Evolutionary conservation across 2,329 filamentous ascomycete genomes (phyloP).

Genomic region (Penicillium sclerotigenum): DNA sequence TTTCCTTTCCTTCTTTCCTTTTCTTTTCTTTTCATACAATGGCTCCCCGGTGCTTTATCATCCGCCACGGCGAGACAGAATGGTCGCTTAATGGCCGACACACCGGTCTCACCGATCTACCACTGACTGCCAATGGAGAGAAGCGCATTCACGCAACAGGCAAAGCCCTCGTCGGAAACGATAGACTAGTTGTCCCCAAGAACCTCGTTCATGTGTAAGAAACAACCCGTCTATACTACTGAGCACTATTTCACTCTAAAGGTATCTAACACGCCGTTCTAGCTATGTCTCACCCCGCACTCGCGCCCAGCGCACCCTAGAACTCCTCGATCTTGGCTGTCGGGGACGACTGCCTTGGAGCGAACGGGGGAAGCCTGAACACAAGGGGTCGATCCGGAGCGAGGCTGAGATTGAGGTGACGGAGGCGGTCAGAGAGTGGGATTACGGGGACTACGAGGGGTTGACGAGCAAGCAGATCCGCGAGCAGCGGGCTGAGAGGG

Average conservation of each 20-base stretch:
- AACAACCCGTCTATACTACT: conserved; percentile 26
- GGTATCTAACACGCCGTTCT: conserved; percentile 2
- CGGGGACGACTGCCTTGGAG: conserved; percentile 70
- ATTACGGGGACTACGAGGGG: conserved; percentile 85
- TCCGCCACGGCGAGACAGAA: conserved; percentile 91
- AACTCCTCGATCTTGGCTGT: conserved; percentile 74
- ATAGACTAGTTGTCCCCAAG: conserved; percentile 77
- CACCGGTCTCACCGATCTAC: conserved; percentile 82
- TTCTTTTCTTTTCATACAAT: conserved; percentile 21
- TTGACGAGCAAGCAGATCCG: conserved; percentile 70
- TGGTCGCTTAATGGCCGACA: conserved; percentile 87
- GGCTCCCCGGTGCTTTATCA: conserved; percentile 73
- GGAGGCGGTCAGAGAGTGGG: conserved; percentile 76
- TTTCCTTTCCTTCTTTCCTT: not conserved
- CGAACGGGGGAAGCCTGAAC: conserved; percentile 25
- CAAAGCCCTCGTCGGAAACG: conserved; percentile 75
- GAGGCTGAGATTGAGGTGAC: conserved; percentile 63
- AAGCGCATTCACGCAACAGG: conserved; percentile 73
- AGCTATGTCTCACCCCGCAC: conserved; percentile 81
- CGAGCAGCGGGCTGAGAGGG: conserved; percentile 54
- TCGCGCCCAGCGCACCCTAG: conserved; percentile 84
- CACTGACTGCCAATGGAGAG: conserved; percentile 77
- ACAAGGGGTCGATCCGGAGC: conserved; percentile 48
- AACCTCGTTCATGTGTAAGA: conserved; percentile 78
- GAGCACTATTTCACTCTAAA: not conserved